phyloP scores from a whole-genome alignment of 495 filamentous ascomycete species.

The Podospora comata region DNA sequence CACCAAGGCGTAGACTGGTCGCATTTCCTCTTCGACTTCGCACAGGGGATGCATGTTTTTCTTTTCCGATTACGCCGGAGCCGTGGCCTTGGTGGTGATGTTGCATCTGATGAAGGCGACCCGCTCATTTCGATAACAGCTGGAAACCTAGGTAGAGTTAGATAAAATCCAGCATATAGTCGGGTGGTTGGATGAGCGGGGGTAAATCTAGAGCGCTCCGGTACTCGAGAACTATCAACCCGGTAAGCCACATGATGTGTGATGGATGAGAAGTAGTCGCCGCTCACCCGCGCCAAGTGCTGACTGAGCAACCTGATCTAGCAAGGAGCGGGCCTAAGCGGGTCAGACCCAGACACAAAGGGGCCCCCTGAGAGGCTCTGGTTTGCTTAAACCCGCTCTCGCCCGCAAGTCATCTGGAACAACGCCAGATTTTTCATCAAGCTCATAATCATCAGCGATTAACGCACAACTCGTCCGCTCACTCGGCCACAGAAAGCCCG shows the following conservation, averaged over 20 bases:
- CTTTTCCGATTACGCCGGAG: conserved; percentile 38
- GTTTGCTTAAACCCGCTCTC: background rate
- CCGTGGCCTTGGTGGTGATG: conserved; percentile 3
- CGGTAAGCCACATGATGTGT: background rate
- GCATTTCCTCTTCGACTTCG: conserved; percentile 45
- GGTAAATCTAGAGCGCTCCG: background rate
- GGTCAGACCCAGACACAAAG: background rate
- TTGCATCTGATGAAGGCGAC: background rate
- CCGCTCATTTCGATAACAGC: background rate
- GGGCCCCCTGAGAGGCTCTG: background rate
- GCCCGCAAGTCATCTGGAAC: background rate
- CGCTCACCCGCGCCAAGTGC: background rate
- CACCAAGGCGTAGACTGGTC: conserved; percentile 43
- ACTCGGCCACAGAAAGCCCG: background rate
- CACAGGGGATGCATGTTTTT: conserved; percentile 45
- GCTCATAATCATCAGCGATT: background rate
- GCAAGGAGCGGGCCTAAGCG: background rate
- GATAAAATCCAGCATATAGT: background rate
- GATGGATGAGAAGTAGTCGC: background rate
- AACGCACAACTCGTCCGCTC: conserved; percentile 2
- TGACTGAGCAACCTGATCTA: background rate
- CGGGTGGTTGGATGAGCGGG: background rate
- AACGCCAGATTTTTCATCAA: background rate
- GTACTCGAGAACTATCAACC: background rate
- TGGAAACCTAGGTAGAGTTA: background rate